Percentiles rank a stretch among this genome's conserved stretches.
phyloP scores from a whole-genome alignment of 164 flowering plant genomes.

The Magnolia changhungtana region DNA sequence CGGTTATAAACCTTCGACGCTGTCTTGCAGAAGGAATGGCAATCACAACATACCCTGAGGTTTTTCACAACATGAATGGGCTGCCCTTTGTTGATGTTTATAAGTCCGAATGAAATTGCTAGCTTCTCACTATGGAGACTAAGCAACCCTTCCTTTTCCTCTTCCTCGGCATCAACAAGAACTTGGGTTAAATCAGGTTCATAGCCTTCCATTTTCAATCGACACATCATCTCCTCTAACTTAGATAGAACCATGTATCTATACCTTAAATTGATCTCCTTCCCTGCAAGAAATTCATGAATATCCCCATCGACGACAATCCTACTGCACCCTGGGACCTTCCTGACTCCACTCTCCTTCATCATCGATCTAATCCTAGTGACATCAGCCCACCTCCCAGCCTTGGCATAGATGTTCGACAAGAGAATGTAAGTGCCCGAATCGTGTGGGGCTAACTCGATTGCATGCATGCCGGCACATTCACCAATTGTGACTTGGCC shows the following conservation, averaged over 20 bases:
- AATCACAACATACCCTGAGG: slow-evolving; percentile 26
- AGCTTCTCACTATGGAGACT: slow-evolving; percentile 26
- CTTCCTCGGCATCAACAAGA: slow-evolving; percentile 25
- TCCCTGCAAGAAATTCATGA: slow-evolving; percentile 22
- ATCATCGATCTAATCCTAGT: slow-evolving; percentile 20
- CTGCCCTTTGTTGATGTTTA: slow-evolving; percentile 8
- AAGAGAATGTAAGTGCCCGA: slow-evolving; percentile 21
- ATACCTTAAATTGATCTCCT: slow-evolving; percentile 7
- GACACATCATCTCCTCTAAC: slow-evolving; percentile 16
- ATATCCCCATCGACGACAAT: slow-evolving; percentile 8
- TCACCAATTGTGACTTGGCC: slow-evolving; percentile 15
- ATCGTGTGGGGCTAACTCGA: slow-evolving; percentile 26
- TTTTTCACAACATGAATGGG: slow-evolving; percentile 29
- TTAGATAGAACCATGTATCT: slow-evolving; percentile 12
- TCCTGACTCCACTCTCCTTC: slow-evolving; percentile 22
- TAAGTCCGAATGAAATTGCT: slow-evolving; percentile 29
- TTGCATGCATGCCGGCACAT: slow-evolving; percentile 14
- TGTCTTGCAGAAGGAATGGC: slow-evolving; percentile 21
- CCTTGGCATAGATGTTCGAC: slow-evolving; percentile 30
- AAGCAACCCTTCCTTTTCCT: slow-evolving; percentile 18
- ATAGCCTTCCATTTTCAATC: slow-evolving; percentile 26
- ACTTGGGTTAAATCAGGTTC: slow-evolving; percentile 25
- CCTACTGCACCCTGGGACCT: slow-evolving; percentile 30
- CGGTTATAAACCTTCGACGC: slow-evolving; percentile 19
- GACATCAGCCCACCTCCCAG: slow-evolving; percentile 22